A percentile compares a stretch with the other conserved stretches of the same genome.
Conservation (phyloP, 139 green algal species). For the Chlorella sp. region DNA sequence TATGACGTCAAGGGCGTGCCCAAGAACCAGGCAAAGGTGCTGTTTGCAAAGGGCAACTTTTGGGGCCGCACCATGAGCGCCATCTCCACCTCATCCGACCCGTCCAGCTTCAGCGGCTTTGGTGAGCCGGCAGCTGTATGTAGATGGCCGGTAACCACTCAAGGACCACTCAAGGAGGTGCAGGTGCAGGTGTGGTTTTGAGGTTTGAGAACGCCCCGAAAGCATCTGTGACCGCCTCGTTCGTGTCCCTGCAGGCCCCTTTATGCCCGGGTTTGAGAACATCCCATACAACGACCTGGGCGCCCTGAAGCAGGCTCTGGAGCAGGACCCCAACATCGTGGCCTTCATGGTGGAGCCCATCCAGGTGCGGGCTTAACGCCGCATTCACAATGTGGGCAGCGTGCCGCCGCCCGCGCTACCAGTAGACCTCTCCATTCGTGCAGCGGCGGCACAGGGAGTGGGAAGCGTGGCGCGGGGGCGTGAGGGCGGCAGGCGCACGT, state of each 20-base stretch:
- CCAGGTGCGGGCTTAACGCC: no score
- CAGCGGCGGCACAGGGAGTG: no score
- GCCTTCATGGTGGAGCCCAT: conserved; percentile 99
- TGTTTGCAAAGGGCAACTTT: conserved; percentile 95
- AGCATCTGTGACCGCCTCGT: no score
- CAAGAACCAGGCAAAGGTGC: conserved; percentile 80
- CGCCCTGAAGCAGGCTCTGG: conserved; percentile 67
- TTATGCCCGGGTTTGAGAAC: conserved; percentile 90
- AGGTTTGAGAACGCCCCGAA: no score
- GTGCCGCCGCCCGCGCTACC: no score
- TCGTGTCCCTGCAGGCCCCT: conserved; percentile 59
- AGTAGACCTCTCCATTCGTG: no score
- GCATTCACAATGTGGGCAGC: no score
- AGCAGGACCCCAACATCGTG: conserved; percentile 77
- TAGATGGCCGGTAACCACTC: no score
- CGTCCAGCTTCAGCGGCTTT: conserved; percentile 46
- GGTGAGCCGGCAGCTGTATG: conserved; percentile 24
- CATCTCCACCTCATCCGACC: conserved; percentile 82
- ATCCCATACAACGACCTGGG: conserved; percentile 94
- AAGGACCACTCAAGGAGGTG: background rate
- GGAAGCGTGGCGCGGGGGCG: no score
- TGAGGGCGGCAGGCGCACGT: no score
- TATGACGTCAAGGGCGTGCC: conserved; percentile 96
- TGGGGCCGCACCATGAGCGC: conserved; percentile 91
- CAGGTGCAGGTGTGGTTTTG: background rate